These are phyloP conservation scores for Penicillium canescens DNA, from an alignment of 495 filamentous ascomycete species.

Conservation along the genomic window DNA sequence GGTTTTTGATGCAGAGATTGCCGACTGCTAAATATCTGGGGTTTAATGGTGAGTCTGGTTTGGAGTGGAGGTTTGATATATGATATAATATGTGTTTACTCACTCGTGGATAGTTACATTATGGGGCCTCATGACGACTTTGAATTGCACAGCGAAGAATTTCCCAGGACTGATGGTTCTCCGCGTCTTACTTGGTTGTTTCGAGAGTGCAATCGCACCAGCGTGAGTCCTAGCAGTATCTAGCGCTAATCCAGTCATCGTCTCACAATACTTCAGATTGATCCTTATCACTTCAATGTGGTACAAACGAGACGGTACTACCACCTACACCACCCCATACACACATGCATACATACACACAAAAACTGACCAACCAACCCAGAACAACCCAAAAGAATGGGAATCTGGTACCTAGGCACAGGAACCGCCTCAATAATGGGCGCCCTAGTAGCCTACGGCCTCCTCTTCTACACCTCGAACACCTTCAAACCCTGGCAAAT, in stretches of 20 bases:
- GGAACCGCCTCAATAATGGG: constrained; percentile 64
- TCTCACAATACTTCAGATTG: constrained; percentile 41
- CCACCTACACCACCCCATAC: background rate
- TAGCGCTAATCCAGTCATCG: constrained; percentile 39
- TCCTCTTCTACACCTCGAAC: constrained; percentile 24
- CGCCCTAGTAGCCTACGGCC: constrained; percentile 53
- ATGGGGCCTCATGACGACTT: constrained; percentile 61
- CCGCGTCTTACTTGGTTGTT: constrained; percentile 64
- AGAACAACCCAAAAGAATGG: constrained; percentile 62
- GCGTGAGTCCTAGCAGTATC: constrained; percentile 41
- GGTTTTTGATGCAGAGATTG: constrained; percentile 45
- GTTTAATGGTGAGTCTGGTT: constrained; percentile 34
- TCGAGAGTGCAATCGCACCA: constrained; percentile 64
- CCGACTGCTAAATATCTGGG: constrained; percentile 52
- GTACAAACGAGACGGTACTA: constrained; percentile 28
- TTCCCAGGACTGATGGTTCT: constrained; percentile 47
- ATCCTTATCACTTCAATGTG: constrained; percentile 36
- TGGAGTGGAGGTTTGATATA: background rate
- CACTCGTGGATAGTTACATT: constrained; percentile 33
- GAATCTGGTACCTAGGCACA: constrained; percentile 65
- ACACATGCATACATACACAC: too few species aligned
- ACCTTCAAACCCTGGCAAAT: constrained; percentile 39
- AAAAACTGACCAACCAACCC: background rate
- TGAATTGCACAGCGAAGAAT: constrained; percentile 54
- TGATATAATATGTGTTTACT: background rate